Base-by-base conservation (phyloP, 2,329 filamentous ascomycete species). In the Gnomoniopsis smithogilvyi region DNA sequence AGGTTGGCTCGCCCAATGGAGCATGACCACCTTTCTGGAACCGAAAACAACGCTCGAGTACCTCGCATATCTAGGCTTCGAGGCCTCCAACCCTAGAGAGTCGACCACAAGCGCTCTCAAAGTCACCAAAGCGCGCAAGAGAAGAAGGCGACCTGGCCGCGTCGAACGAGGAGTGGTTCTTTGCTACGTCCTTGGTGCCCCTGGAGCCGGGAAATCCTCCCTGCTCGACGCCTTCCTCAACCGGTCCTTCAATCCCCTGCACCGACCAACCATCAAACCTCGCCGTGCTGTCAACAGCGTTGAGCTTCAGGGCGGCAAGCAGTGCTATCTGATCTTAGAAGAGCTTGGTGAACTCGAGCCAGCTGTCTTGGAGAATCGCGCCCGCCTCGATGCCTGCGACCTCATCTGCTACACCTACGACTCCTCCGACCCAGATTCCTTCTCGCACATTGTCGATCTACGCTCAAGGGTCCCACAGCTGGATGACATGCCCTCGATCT, bases 1-100 rank as follows among this genome's bases (percentile, higher is more conserved):
- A 73, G 95, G 95, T 2, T 99, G 95, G 95, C 84, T 99, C 41
- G 95, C 95, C 3, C 95, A 99, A 68, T 99, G 95, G 95, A 97
- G 93, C 71, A 99, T 99, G 95, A 99, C 95, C 0, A 99, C 95
- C 0, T 99, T 98, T 68, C 86, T 96, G 61, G 93, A 96, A 58
- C 94, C 95, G 14, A 96, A 95, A 70, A 97, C 92, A 0, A 98
- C 95, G 0, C 81, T 99, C 3, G 93, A 96, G 67, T 99, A 99
- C 71, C 85, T 99, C 2, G 95, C 95, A 3, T 97, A 97, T 70
- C 86, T 99, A 2, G 95, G 95, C 1, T 99, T 97, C 68, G 95
- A 98, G 70, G 88, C 91, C 2, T 79, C 85, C 2, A 90, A 89
- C 66, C 79, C 83, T n/a, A 89, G 89, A 59, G 88, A 89, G 43